Base-by-base conservation (phyloP, 805 yeast species). In the Nakazawaea ernobii region DNA sequence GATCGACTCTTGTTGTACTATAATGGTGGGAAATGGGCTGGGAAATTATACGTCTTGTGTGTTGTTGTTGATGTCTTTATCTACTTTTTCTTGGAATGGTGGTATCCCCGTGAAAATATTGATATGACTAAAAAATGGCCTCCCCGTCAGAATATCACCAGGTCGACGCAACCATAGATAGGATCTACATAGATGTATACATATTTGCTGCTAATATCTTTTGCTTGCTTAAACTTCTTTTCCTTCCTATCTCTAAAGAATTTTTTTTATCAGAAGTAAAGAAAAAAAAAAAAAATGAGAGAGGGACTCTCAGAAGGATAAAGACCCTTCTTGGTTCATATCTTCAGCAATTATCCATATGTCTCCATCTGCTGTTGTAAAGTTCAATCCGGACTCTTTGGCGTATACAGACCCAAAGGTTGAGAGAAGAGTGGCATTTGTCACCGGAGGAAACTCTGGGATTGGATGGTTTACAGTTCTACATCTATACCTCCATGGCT, bases 61-160 rank as follows among this genome's bases (percentile, higher is more conserved):
- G 82, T 82, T 17, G 80, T 90, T 24, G 88, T 88, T 2, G 98
- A 94, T 66, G 74, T 84, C 30, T 71, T 89, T 42, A 53, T 94
- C 3, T 75, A 73, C 47, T 63, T 71, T 35, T 43, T 88, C 2
- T 67, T 94, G 51, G 94, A 89, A 54, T 79, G 79, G 75, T 59
- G 79, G 39, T 84, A 75, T 57, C 98, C 98, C 0, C 67, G 73
- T 14, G 71, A 68, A 1, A 64, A 72, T 17, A 86, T 94, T n/a
- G 97, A 94, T 56, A 56, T 62, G 43, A 96, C 82, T 0, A 67
- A 74, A 2, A 88, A 90, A 62, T 91, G 97, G 97, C 96, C 90
- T 1, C 65, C 54, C 45, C 17, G 8, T 20, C 24, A 20, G 24
- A 20, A 20, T 20, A 20, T 20, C 24, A 20, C 24, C 24, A 3